Evolutionary conservation across 805 yeast species (phyloP).

Genomic region (Barnettozyma vustinii): DNA sequence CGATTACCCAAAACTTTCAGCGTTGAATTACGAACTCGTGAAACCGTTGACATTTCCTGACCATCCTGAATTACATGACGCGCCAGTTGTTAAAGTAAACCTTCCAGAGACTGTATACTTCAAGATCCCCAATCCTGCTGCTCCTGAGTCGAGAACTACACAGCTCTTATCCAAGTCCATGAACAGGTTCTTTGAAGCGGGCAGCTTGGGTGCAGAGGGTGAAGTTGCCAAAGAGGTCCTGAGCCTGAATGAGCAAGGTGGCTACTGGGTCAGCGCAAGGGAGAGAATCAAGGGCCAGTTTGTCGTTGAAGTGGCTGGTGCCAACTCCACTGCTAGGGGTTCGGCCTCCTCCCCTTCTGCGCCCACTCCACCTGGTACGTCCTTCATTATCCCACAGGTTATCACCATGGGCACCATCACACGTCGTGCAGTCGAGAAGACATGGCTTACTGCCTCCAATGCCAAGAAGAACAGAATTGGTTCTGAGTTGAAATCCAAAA

Average conservation of each 20-base stretch:
- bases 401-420: conserved; percentile 96
- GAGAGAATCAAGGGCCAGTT: conserved; percentile 81
- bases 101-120: conserved; percentile 34
- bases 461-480: conserved; percentile 84
- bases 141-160: conserved; percentile 68
- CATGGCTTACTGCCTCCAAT: conserved; percentile 97
- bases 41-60: conserved; percentile 11
- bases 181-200: conserved; percentile 65
- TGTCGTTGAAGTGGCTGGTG: conserved; percentile 54
- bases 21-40: conserved; percentile 30
- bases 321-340: not conserved
- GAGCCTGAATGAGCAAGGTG: conserved; percentile 67
- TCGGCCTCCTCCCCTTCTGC: not conserved
- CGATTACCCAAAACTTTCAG: conserved; percentile 26
- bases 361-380: not conserved
- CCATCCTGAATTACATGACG: conserved; percentile 3
- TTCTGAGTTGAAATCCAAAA: conserved; percentile 84
- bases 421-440: conserved; percentile 91
- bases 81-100: conserved; percentile 1
- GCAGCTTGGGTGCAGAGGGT: conserved; percentile 63
- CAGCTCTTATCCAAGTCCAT: conserved; percentile 75
- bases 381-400: conserved; percentile 73
- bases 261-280: conserved; percentile 92
- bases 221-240: conserved; percentile 73
- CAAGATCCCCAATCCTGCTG: conserved; percentile 86